phyloP scores from a whole-genome alignment of 2,329 filamentous ascomycete genomes.

The Didymella pomorum region DNA sequence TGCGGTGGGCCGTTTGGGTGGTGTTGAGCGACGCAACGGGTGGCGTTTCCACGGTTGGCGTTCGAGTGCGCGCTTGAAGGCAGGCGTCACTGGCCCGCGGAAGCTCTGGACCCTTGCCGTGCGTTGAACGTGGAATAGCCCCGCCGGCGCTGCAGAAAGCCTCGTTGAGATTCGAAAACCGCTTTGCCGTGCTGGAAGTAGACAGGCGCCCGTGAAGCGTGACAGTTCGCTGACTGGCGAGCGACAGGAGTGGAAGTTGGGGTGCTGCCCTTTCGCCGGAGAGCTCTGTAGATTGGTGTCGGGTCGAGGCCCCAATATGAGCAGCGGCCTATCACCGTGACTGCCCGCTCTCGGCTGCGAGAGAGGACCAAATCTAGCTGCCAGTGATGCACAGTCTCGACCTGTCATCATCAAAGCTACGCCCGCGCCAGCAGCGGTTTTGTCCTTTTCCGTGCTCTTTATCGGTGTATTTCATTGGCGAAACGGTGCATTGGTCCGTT shows the following conservation, averaged over 20 bases:
- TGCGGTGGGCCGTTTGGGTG: constrained; percentile 20
- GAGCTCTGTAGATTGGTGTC: background rate
- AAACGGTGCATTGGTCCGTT: constrained; percentile 8
- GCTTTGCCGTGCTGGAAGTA: constrained; percentile 7
- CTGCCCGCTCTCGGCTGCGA: constrained; percentile 14
- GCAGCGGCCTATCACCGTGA: constrained; percentile 23
- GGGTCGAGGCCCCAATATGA: constrained; percentile 16
- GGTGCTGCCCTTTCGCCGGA: constrained; percentile 11
- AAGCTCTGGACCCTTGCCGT: constrained; percentile 9
- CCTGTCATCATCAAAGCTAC: constrained; percentile 18
- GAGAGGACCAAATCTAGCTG: constrained; percentile 7
- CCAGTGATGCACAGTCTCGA: constrained; percentile 14
- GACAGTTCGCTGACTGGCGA: constrained; percentile 2
- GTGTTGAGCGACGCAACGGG: constrained; percentile 31
- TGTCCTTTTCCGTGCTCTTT: constrained; percentile 17
- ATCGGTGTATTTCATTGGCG: constrained; percentile 27
- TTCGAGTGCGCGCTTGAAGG: constrained; percentile 7
- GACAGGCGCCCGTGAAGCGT: constrained; percentile 11
- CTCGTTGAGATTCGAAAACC: background rate
- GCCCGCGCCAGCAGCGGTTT: constrained; percentile 22
- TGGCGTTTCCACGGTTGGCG: constrained; percentile 20
- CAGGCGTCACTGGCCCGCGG: constrained; percentile 2
- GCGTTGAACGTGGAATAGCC: background rate
- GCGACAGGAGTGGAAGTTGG: constrained; percentile 6
- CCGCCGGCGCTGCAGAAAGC: constrained; percentile 1